Conservation (phyloP, 257 asterid genomes). For the Lycium ferocissimum region DNA sequence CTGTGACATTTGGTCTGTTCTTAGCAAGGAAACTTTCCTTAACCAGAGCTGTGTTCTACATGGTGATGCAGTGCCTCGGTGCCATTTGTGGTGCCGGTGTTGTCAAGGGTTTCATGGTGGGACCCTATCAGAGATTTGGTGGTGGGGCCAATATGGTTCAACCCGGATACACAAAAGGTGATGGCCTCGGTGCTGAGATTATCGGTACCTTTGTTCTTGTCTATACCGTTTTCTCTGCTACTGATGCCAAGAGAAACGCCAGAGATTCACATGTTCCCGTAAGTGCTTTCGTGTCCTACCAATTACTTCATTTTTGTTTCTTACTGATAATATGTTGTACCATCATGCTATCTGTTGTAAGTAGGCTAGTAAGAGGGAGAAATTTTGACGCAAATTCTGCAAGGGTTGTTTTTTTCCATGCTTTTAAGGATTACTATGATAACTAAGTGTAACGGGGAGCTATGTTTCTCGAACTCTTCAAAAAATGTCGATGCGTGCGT, state of each 20-base stretch:
- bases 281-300: slow-evolving; percentile 15
- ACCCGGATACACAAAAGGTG: slow-evolving; percentile 57
- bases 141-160: slow-evolving; percentile 53
- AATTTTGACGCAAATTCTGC: not conserved
- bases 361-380: not conserved
- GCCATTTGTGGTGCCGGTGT: slow-evolving; percentile 64
- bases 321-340: not conserved
- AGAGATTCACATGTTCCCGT: slow-evolving; percentile 64
- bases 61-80: slow-evolving; percentile 61
- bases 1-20: slow-evolving; percentile 61
- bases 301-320: not conserved
- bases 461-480: not conserved
- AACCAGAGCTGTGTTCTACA: slow-evolving; percentile 57
- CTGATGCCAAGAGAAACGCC: slow-evolving; percentile 62
- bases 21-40: slow-evolving; percentile 59
- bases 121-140: slow-evolving; percentile 37
- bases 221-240: slow-evolving; percentile 63
- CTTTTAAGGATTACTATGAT: not conserved
- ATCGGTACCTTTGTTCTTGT: slow-evolving; percentile 58
- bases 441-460: not conserved
- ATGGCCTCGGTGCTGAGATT: slow-evolving; percentile 61
- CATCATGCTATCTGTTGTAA: not conserved
- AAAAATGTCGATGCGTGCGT: not conserved
- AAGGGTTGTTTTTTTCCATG: not conserved
- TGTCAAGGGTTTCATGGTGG: slow-evolving; percentile 52